Evolutionary conservation across 2,329 filamentous ascomycete species (phyloP), one percentile per base, ranked within the genome.

Genomic region (Dactylellina cionopaga): DNA sequence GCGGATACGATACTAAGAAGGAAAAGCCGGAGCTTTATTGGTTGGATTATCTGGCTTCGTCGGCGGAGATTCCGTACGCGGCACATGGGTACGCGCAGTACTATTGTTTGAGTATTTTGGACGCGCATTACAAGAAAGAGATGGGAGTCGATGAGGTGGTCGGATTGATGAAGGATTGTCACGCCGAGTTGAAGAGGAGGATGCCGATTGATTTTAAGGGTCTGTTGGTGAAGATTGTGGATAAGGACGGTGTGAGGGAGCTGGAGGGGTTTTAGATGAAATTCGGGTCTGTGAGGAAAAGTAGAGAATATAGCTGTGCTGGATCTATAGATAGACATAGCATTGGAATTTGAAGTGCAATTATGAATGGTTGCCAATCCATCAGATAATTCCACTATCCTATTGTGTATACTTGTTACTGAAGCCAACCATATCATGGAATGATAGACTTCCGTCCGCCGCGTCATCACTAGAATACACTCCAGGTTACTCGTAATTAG

Each of bases 161-260:
- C 83, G 95, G 96, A 85, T 88, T 99, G 75, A 84, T 99, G 78
- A 89, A 88, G 78, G 90, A 97, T 89, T 99, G 95, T 84, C 95
- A 92, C 76, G 93, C 98, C 81, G 95, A 99, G 85, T 84, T 99
- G 80, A 96, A 97, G 87, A 89, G 95, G 81, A 88, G 96, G 82
- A 87, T 99, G 85, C 95, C 95, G 71, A 93, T 99, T 80, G 95
- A 99, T 81, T 99, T 98, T 87, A 99, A 99, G 86, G 95, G 95
- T 37, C 91, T 96, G 89, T 79, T 86, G 58, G 93, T 99, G 78
- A 98, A 98, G 86, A 90, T 92, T 33, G 88, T 99, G 78, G 96
- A 92, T 74, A 96, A 96, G 83, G 92, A 98, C 77, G 95, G 96
- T 9, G 90, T 99, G 74, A 84, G 87, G 77, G 92, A 95, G 78